phyloP scores from a whole-genome alignment of 768 basidiomycete genomes.

The Naganishia onofrii region DNA sequence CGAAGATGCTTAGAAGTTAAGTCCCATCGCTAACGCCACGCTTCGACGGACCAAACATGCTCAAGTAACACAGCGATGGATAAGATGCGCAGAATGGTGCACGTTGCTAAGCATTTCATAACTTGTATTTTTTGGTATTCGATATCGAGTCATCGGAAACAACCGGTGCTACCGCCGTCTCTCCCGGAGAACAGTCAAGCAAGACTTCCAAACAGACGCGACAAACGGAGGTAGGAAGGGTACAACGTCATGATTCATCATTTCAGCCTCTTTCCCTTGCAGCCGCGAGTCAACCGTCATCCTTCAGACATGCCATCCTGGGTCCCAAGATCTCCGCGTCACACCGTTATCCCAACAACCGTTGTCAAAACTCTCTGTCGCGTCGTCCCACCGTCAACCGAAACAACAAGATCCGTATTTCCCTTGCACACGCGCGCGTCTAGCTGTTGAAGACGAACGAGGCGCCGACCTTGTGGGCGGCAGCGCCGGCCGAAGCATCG shows the following conservation, averaged over 20 bases:
- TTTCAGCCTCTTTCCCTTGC: not conserved
- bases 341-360: not conserved
- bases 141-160: conserved; percentile 7
- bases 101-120: not conserved
- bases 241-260: conserved; percentile 7
- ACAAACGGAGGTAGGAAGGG: not conserved
- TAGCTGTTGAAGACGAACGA: conserved; percentile 55
- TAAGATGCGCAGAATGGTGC: not conserved
- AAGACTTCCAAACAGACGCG: not conserved
- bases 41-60: too few relatives aligned
- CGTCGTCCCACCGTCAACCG: too few relatives aligned
- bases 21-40: too few relatives aligned
- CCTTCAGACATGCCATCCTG: not conserved
- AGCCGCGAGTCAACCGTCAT: not conserved
- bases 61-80: too few relatives aligned
- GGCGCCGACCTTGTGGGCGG: conserved; percentile 54
- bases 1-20: too few relatives aligned
- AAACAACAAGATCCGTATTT: too few relatives aligned
- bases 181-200: not conserved
- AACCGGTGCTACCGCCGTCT: conserved; percentile 14
- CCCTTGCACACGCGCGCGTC: too few relatives aligned
- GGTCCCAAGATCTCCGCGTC: not conserved
- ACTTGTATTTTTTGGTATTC: conserved; percentile 24
- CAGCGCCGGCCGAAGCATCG: conserved; percentile 58
- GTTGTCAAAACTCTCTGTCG: not conserved